These are phyloP conservation scores for Pichia manshurica DNA, from an alignment of 805 yeast species.

Conservation along the genomic window DNA sequence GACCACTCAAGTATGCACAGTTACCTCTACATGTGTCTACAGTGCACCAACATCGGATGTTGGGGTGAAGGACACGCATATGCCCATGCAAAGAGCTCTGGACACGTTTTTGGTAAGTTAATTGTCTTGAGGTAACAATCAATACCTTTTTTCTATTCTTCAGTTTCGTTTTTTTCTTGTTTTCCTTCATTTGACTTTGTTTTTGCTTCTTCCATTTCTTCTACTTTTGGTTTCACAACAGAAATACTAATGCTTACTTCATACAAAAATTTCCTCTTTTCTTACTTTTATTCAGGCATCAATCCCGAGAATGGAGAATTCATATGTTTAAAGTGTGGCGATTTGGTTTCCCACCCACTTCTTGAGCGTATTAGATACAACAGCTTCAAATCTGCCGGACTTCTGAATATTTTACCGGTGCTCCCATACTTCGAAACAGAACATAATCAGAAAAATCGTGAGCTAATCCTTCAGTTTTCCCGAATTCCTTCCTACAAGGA, in stretches of 20 bases:
- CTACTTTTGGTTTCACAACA: not conserved
- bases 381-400: slow-evolving; percentile 21
- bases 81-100: slow-evolving; percentile 39
- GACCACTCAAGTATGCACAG: not conserved
- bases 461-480: slow-evolving; percentile 30
- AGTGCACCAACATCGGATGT: slow-evolving; percentile 76
- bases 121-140: not conserved
- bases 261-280: not conserved
- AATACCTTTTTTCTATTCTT: not conserved
- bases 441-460: slow-evolving; percentile 21
- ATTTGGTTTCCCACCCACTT: slow-evolving; percentile 57
- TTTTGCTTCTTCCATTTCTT: slow-evolving; percentile 10
- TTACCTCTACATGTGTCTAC: slow-evolving; percentile 55
- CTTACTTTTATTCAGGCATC: slow-evolving; percentile 31
- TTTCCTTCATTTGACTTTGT: slow-evolving; percentile 32
- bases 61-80: slow-evolving; percentile 43
- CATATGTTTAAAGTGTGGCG: slow-evolving; percentile 74
- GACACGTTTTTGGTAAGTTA: slow-evolving; percentile 48
- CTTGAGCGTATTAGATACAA: slow-evolving; percentile 47
- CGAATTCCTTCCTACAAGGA: slow-evolving; percentile 47
- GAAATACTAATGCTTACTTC: slow-evolving; percentile 19
- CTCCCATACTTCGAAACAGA: slow-evolving; percentile 28
- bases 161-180: slow-evolving; percentile 21
- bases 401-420: slow-evolving; percentile 25
- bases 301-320: slow-evolving; percentile 63